Base-by-base conservation (phyloP, 1,284 basidiomycete genomes). In the Ustilago nuda region DNA sequence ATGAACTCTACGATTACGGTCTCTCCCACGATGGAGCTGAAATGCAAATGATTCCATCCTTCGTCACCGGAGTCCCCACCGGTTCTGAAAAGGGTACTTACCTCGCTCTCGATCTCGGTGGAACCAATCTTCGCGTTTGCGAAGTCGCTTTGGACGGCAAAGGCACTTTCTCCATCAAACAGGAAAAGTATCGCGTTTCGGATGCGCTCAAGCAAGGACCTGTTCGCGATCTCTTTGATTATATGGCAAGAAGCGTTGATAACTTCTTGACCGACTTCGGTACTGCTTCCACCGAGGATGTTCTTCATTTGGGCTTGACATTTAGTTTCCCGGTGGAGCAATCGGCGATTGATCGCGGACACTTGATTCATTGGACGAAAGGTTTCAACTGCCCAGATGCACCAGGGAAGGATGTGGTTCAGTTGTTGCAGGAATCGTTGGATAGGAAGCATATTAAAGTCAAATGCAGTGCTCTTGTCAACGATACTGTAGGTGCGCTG, bases 241-340 rank as follows among this genome's bases (percentile, higher is more conserved):
- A 97, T 87, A 93, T 99, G 79, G 97, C 97, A 35, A 93, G 94
- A 80, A 95, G 93, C 8, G 95, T 99, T 36, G 94, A 96, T 84
- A 91, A 92, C 11, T 99, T 99, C 88, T 88, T 99, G 66, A 95
- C 91, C n/a, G 90, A 92, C 65, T 82, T 89, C 84, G 76, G 89
- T 81, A 85, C 88, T 74, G 65, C 87, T 5, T 68, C 63, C 27
- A 71, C 73, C 35, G 72, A 72, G 50, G 85, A 80, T 65, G 72
- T 84, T 39, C 71, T 87, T 17, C 68, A 84, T 13, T 88, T 82
- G 88, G 91, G 66, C 79, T 98, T 69, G 91, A 93, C 71, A 90
- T 99, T 99, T 87, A 94, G 86, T 43, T 83, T 83, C 67, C 97
- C 96, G 3, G 97, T 98, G 53, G 94, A 98, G 83, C 97, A 99